Evolutionary conservation across 192 early-diverging fungal genomes (phyloP).

Genomic region (Linnemannia zychae): DNA sequence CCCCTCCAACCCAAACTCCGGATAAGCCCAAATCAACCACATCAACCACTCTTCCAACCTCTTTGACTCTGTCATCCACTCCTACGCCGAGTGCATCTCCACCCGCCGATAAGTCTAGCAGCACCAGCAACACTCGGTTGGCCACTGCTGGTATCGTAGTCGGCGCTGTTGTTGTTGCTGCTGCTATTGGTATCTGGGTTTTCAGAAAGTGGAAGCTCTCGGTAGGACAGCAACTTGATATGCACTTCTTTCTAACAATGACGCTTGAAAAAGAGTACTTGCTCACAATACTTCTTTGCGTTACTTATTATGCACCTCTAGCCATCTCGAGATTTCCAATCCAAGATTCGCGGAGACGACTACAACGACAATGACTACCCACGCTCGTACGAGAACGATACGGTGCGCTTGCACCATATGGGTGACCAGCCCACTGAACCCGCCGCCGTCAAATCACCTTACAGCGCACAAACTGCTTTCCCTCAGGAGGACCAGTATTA

Average conservation of each 20-base stretch:
- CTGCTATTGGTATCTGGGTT: slow-evolving; percentile 65
- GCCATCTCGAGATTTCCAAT: slow-evolving; percentile 63
- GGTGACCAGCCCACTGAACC: slow-evolving; percentile 34
- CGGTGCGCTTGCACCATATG: slow-evolving; percentile 56
- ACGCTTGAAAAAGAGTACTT: neutral
- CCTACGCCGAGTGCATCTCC: neutral
- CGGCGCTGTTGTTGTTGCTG: slow-evolving; percentile 50
- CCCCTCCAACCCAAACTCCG: neutral
- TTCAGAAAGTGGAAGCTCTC: slow-evolving; percentile 68
- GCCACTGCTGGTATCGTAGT: slow-evolving; percentile 38
- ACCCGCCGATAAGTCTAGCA: neutral
- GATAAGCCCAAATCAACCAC: neutral
- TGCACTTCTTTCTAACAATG: neutral
- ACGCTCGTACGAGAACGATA: slow-evolving; percentile 48
- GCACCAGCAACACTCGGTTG: neutral
- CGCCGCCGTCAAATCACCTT: slow-evolving; percentile 26
- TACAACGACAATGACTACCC: slow-evolving; percentile 45
- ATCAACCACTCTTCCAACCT: neutral
- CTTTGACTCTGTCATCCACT: slow-evolving; percentile 5
- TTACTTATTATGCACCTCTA: slow-evolving; percentile 20
- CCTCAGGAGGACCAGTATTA: slow-evolving; percentile 42
- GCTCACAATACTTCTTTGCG: neutral
- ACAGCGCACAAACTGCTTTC: slow-evolving; percentile 24
- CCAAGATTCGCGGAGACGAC: slow-evolving; percentile 61
- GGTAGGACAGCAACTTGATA: slow-evolving; percentile 31